Percentiles rank a stretch among this genome's conserved stretches.
Evolutionary conservation across 345 rosid species (phyloP).

Genomic region (Ceriops decandra): DNA sequence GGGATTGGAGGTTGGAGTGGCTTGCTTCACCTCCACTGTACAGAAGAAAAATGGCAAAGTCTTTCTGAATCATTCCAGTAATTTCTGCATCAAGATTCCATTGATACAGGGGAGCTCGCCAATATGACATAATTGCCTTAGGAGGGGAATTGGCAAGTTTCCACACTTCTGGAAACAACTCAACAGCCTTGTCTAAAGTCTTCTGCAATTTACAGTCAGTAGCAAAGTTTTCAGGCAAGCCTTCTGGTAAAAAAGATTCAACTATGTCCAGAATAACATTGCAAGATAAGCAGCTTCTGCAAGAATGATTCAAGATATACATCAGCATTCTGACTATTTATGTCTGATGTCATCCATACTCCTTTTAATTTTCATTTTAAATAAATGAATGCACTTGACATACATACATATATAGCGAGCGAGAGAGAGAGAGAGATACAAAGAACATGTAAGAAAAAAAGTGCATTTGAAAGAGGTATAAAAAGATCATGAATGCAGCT

Average conservation of each 20-base stretch:
- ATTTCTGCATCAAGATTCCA: conserved; percentile 67
- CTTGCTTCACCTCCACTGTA: conserved; percentile 76
- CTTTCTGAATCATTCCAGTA: conserved; percentile 65
- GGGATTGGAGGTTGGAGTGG: conserved; percentile 64
- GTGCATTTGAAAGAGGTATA: too few relatives aligned
- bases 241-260: conserved; percentile 69
- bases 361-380: too few relatives aligned
- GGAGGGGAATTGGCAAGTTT: conserved; percentile 54
- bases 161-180: conserved; percentile 83
- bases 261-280: conserved; percentile 71
- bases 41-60: conserved; percentile 66
- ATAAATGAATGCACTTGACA: too few relatives aligned
- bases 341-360: background rate
- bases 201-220: conserved; percentile 76
- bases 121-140: conserved; percentile 63
- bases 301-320: conserved; percentile 27
- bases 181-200: conserved; percentile 65
- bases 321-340: conserved; percentile 19
- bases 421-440: too few relatives aligned
- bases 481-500: too few relatives aligned
- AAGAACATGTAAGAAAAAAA: too few relatives aligned
- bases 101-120: conserved; percentile 59
- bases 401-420: too few relatives aligned
- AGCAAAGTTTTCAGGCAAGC: conserved; percentile 61
- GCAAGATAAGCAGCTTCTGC: conserved; percentile 91